Evolutionary conservation across 148 eudicot genomes (phyloP), one percentile per base, ranked within the genome.

Genomic region (Rhododendron mucronatum): DNA sequence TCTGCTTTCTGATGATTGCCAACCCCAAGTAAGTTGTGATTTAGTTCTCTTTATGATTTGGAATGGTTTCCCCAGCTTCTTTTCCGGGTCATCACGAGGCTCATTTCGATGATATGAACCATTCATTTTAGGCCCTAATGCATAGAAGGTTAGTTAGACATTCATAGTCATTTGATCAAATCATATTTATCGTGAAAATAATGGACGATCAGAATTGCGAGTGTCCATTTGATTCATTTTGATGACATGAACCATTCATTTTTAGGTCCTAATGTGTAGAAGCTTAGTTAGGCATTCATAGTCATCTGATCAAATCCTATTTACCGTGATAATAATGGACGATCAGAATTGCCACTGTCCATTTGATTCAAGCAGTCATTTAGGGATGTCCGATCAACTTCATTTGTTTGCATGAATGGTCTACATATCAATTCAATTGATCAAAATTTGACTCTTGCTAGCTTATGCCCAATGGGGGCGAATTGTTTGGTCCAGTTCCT

Each of bases 1-100:
- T 63, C 86, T 88, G 50, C 86, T 90, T 18, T 86, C 88, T 44
- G 87, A 86, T 39, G 65, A 90, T 35, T 55, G 86, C 84, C 83
- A 76, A 45, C 90, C 91, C 63, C 87, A 84, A 48, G 91, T 88
- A 77, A 88, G 88, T 51, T 74, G 15, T 23, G 33, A 41, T 67
- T n/a, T 65, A n/a, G 71, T 65, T 23, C 71, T 26, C 55, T 51
- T 13, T 51, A 51, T 51, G 55, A 51, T 51, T 50, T 51, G 55
- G 55, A 3, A 51, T 16, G 10, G 55, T 51, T 51, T 51, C 16
- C 55, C 12, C 50, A 47, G 11, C 9, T n/a, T 63, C 21, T n/a
- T 63, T 7, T 63, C 69, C 10, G 10, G 69, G 23, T 28, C 28
- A 21, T 8, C 26, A 47, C 48, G 10, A 45, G 48, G 50, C 50